Evolutionary conservation across 2,329 filamentous ascomycete species (phyloP), one percentile per base, ranked within the genome.

Genomic region (Graphilbum fragrans): DNA sequence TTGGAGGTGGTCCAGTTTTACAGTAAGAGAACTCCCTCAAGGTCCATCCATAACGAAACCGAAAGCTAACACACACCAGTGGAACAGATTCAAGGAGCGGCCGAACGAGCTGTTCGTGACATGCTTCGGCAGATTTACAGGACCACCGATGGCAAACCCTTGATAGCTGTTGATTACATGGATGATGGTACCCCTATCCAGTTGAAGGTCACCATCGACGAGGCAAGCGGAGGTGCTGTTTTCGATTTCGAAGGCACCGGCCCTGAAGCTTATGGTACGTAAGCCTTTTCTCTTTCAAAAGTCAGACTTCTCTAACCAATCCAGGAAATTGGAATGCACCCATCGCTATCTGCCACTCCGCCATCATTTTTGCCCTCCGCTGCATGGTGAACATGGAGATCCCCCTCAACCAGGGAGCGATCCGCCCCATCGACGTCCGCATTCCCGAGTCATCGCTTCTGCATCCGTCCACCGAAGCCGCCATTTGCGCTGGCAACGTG

Each of bases 341-440:
- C 0, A 73, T 84, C 59, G 82, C 83, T 1, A 80, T 88, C 27
- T 86, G 82, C 1, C 86, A 86, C 61, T 78, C 75, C 29, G 85
- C 84, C 38, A 88, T 92, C 54, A 90, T 92, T 55, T 93, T 93
- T 67, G 86, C 82, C 51, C 68, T 93, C 12, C 77, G 86, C 36
- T 85, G 80, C 52, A 69, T 94, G 43, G 86, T 93, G 51, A 78
- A 74, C 31, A 76, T 85, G 49, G 83, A 90, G 50, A 88, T 93
- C 14, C 86, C 86, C 0, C 70, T 93, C 4, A 93, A 93, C 62
- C 86, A 93, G 60, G 86, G 86, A 48, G 93, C 85, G 48, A 66
- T 92, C 3, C 75, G 75, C 38, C 85, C 86, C 1, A 83, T 92
- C 51, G 70, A 77, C 41, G 81, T 92, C 53, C 67, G 69, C 37